Evolutionary conservation across 2,329 filamentous ascomycete genomes (phyloP), one percentile per base, ranked within the genome.

Genomic region (Fusarium pseudocircinatum): DNA sequence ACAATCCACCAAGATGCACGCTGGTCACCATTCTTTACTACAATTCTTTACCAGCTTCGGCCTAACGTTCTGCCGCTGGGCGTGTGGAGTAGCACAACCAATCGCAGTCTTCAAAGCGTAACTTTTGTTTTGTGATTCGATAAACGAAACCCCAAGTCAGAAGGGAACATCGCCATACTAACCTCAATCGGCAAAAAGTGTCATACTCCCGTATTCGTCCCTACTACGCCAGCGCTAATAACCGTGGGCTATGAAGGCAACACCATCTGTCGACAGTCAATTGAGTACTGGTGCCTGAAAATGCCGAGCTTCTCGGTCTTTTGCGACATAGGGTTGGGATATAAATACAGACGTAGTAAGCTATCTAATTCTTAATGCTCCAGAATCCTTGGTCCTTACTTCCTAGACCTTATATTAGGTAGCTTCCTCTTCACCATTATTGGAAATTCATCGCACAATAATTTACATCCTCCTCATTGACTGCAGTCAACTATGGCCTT

Each of bases 321-420:
- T 49, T 30, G 10, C 14, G 3, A n/a, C 13, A 6, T 3, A 8
- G 3, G 20, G 0, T 4, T 30, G 26, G 20, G 7, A 30, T 49
- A 49, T n/a, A 49, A 49, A 30, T 30, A 30, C 11, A 16, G 4
- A 12, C 30, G n/a, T n/a, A n/a, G n/a, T n/a, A n/a, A n/a, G n/a
- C n/a, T n/a, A n/a, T n/a, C n/a, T n/a, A n/a, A n/a, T n/a, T n/a
- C n/a, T n/a, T n/a, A n/a, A n/a, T n/a, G n/a, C n/a, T n/a, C n/a
- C n/a, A n/a, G n/a, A n/a, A n/a, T n/a, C n/a, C n/a, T n/a, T n/a
- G n/a, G n/a, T n/a, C n/a, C n/a, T n/a, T n/a, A 28, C 28, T 7
- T 28, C 28, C 28, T 6, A 28, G 28, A 28, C 28, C 28, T 28
- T 28, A 28, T n/a, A n/a, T n/a, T n/a, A n/a, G 28, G 28, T 7